Evolutionary conservation across 306 rosid species (phyloP), one percentile per base, ranked within the genome.

Genomic region (Quercus dentata): DNA sequence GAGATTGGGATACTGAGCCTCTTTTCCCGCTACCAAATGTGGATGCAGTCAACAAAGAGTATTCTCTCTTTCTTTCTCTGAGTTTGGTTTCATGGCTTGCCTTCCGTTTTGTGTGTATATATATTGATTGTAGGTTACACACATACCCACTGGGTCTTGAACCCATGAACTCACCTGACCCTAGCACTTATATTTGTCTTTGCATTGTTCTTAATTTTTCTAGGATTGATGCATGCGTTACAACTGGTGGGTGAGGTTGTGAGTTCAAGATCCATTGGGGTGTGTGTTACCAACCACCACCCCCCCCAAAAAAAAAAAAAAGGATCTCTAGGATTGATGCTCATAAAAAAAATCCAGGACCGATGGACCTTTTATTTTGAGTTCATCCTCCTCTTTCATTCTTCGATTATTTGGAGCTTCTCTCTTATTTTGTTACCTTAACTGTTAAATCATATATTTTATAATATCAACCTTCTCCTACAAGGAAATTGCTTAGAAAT

Each of bases 1-100:
- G 85, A 71, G 87, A 95, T 86, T 95, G 99, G 99, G 99, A 95
- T 86, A 85, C 81, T 72, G 99, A 95, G 73, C 98, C 99, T 51
- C 94, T 95, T 65, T 95, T 95, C 59, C 90, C 90, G 7, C 83
- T 93, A 75, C 98, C 97, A 25, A 88, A 82, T 86, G 79, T 78
- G 20, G 96, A 89, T 83, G 76, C 78, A 54, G 79, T 78, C 71
- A 85, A 84, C 73, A 85, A 85, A 82, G 90, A 86, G 98, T 95
- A 91, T 20, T 86, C 21, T 58, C 44, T 87, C 83, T 77, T 64
- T 21, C 56, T 63, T 23, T 23, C 85, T 64, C 56, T 75, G 62
- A 27, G n/a, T 44, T 68, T 73, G 63, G 69, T 31, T 23, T 73
- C 27, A 56, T 75, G 56, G 81, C 69, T 31, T 61, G 74, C 18